A percentile compares a stretch with the other conserved stretches of the same genome.
These are phyloP conservation scores for Chlamydomonas schloesseri DNA, from an alignment of 139 green algal species.

Conservation along the genomic window DNA sequence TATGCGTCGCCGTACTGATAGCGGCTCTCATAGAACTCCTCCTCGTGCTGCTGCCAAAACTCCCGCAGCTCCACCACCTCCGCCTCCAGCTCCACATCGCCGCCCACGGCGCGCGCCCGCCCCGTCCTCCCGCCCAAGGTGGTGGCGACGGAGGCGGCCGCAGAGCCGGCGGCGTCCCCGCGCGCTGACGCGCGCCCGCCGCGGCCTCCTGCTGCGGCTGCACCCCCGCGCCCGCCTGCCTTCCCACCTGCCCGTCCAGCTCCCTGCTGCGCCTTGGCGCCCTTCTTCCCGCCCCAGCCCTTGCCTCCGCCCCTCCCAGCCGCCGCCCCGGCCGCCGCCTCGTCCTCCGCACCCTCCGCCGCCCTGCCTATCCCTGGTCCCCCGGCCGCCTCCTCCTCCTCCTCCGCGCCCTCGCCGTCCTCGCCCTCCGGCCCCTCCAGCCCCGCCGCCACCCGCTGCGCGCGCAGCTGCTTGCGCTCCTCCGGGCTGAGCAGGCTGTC, in stretches of 20 bases:
- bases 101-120: background rate
- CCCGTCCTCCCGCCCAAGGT: too few relatives aligned
- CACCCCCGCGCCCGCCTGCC: too few relatives aligned
- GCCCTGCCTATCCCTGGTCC: background rate
- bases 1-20: conserved; percentile 12
- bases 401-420: background rate
- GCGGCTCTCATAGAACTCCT: conserved; percentile 11
- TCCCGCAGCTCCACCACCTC: conserved; percentile 14
- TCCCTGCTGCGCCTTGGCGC: background rate
- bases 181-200: too few relatives aligned
- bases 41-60: conserved; percentile 36
- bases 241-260: background rate
- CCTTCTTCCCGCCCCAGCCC: background rate
- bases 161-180: too few relatives aligned
- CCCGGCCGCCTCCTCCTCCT: too few relatives aligned
- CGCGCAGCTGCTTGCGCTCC: background rate
- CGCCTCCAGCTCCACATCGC: background rate
- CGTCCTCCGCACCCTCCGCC: too few relatives aligned
- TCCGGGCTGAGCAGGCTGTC: background rate
- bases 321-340: background rate
- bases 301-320: background rate
- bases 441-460: background rate
- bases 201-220: too few relatives aligned
- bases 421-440: background rate
- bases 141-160: too few relatives aligned